Conservation (phyloP, 2,329 filamentous ascomycete genomes). For the Lasiodiplodia sp. region DNA sequence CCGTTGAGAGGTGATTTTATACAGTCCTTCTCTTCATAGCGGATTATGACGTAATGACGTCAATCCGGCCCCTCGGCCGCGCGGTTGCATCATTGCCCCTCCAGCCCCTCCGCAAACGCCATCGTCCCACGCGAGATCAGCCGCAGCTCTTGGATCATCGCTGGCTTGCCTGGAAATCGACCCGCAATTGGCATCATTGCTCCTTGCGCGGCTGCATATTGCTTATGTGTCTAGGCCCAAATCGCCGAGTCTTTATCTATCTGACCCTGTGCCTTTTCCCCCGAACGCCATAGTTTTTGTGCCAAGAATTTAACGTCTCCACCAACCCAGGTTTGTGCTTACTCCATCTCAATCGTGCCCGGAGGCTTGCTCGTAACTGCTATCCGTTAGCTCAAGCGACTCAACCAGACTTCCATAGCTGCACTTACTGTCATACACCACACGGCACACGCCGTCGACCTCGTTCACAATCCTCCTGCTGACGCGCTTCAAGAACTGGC, state of each 20-base stretch:
- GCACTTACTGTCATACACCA: constrained; percentile 71
- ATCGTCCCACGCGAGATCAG: constrained; percentile 24
- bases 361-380: constrained; percentile 70
- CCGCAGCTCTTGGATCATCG: constrained; percentile 17
- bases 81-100: constrained; percentile 11
- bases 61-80: constrained; percentile 7
- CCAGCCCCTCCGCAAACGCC: constrained; percentile 23
- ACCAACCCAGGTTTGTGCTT: constrained; percentile 37
- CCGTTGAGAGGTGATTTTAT: constrained; percentile 13
- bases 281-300: constrained; percentile 25
- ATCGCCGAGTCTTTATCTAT: constrained; percentile 7
- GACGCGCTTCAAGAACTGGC: constrained; percentile 70
- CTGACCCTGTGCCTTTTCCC: constrained; percentile 5
- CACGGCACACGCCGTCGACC: constrained; percentile 74
- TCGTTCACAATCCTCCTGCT: constrained; percentile 76
- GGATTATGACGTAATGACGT: constrained; percentile 13
- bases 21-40: neutral
- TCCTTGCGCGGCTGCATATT: constrained; percentile 17
- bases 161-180: constrained; percentile 7
- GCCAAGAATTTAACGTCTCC: constrained; percentile 10
- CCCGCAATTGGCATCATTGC: constrained; percentile 15
- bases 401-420: constrained; percentile 21
- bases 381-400: constrained; percentile 33
- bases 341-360: constrained; percentile 79
- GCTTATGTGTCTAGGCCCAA: neutral